phyloP scores from a whole-genome alignment of 2,329 filamentous ascomycete genomes.

The Fusarium mexicanum region DNA sequence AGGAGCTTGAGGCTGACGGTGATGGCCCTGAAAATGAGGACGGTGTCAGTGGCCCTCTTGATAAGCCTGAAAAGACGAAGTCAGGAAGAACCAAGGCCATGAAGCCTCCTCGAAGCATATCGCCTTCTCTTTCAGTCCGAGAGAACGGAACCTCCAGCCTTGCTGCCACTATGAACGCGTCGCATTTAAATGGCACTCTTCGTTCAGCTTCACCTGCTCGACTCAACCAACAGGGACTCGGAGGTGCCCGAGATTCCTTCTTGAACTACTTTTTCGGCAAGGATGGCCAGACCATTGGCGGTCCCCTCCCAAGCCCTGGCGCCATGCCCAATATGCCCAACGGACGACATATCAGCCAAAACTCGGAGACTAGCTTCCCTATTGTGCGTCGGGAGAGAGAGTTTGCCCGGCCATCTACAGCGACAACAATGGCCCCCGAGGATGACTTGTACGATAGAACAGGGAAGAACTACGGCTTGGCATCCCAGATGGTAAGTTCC shows the following conservation, averaged over 20 bases:
- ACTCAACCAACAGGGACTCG: conserved; percentile 64
- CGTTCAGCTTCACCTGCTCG: conserved; percentile 56
- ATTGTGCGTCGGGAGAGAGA: conserved; percentile 80
- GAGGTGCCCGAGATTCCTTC: conserved; percentile 85
- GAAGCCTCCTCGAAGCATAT: conserved; percentile 76
- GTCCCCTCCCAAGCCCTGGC: conserved; percentile 50
- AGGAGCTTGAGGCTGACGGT: conserved; percentile 86
- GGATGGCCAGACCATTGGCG: conserved; percentile 68
- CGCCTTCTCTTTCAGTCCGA: conserved; percentile 72
- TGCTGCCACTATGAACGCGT: conserved; percentile 63
- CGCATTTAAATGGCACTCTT: conserved; percentile 61
- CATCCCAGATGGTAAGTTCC: conserved; percentile 68
- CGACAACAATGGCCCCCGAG: conserved; percentile 48
- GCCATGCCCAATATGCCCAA: conserved; percentile 39
- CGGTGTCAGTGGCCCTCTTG: conserved; percentile 49
- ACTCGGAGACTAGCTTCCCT: conserved; percentile 81
- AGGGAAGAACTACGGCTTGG: conserved; percentile 52
- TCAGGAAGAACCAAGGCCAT: conserved; percentile 44
- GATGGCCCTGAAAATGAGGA: conserved; percentile 71
- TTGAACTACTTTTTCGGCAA: conserved; percentile 99
- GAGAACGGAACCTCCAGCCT: conserved; percentile 72
- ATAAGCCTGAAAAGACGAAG: conserved; percentile 63
- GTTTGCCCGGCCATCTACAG: conserved; percentile 59
- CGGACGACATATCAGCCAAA: conserved; percentile 78
- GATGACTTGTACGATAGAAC: conserved; percentile 56